Base-by-base conservation (phyloP, 768 basidiomycete species). In the Leccinum uliginosum region DNA sequence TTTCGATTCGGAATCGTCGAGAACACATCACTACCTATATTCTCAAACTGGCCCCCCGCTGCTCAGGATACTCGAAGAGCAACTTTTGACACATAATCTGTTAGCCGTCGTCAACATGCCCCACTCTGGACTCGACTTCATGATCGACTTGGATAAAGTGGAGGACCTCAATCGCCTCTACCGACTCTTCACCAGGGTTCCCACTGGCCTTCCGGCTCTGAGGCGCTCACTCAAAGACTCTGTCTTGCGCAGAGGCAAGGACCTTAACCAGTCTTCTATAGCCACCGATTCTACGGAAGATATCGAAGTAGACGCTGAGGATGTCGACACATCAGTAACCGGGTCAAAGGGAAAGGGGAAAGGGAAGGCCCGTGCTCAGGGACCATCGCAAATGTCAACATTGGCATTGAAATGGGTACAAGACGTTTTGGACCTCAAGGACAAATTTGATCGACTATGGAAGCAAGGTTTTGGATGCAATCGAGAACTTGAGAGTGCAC, bases 371-470 rank as follows among this genome's bases (percentile, higher is more conserved):
- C 81, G 76, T 55, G 70, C 57, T 78, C 78, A 59, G 66, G 72
- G 30, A 63, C 68, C 35, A 63, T 74, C 43, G 65, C 75, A 57
- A 72, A 74, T 84, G 0, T 71, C 86, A 21, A 69, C 74, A 12
- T 65, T 82, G 27, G 97, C 96, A 5, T 74, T 96, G 54, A 86
- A 84, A 68, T 99, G 97, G 97, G 96, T 98, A 0, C 87, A 96
- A 69, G 85, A 88, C 62, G 88, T 97, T 15, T 76, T 99, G 12
- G 84, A 87, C 58, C 77, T 98, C 54, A 98, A 98, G 73, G 94
- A 98, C 72, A 90, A 83, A 66, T 93, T 97, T 67, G 93, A 98
- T 63, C 64, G 65, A 21, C 66, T 96, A 3, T 88, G 92, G 84
- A 79, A 74, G 47, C 70, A 77, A 29, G 83, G 91, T 1, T 93